A percentile compares a stretch with the other conserved stretches of the same genome.
Conservation (phyloP, 257 asterid species). For the Solanum etuberosum region DNA sequence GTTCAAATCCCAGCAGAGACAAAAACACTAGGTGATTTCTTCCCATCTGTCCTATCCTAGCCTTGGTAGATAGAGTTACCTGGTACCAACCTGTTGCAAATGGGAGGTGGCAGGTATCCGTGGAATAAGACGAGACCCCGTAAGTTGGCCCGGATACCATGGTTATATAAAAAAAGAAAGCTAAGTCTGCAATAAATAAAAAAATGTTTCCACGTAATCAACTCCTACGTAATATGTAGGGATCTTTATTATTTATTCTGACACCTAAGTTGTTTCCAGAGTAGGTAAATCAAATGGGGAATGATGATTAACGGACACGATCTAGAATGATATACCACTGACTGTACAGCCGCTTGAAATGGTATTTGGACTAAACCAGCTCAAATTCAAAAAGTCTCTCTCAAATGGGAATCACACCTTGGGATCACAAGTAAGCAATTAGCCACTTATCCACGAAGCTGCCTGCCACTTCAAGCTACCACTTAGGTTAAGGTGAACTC, state of each 20-base stretch:
- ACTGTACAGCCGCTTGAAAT: neutral
- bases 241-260: neutral
- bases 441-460: neutral
- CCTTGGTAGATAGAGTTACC: neutral
- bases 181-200: neutral
- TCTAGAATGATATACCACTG: neutral
- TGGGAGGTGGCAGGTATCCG: neutral
- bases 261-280: neutral
- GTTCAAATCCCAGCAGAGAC: neutral
- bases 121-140: neutral
- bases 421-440: neutral
- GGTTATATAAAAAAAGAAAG: neutral
- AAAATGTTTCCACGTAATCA: neutral
- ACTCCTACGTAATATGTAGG: neutral
- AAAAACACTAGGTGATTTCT: neutral
- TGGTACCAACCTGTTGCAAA: neutral
- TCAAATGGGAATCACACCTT: neutral
- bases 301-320: neutral
- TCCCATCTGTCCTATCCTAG: neutral
- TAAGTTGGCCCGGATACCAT: neutral
- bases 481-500: neutral
- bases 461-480: neutral
- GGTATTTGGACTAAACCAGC: neutral
- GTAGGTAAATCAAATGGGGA: neutral
- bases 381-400: neutral